Conservation (phyloP, 345 rosid species). For the Euphorbia lathyris region DNA sequence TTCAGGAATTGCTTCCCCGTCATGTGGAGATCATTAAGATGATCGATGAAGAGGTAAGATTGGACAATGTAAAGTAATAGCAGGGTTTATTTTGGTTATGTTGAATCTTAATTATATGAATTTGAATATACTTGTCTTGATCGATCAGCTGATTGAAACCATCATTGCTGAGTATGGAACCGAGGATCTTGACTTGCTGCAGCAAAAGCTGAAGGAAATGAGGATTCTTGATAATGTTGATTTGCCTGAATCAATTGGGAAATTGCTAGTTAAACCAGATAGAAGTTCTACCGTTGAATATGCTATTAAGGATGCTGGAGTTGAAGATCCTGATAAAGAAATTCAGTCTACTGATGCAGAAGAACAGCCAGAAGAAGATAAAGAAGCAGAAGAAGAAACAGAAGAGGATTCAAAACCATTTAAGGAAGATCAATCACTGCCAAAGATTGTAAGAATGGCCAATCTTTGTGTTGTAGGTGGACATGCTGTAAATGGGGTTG, state of each 20-base stretch:
- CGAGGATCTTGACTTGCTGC: slow-evolving; percentile 38
- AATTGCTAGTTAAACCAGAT: slow-evolving; percentile 25
- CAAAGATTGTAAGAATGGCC: slow-evolving; percentile 47
- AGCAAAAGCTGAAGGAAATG: slow-evolving; percentile 43
- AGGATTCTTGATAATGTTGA: slow-evolving; percentile 47
- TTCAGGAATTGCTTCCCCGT: slow-evolving; percentile 50
- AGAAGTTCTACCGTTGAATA: slow-evolving; percentile 21
- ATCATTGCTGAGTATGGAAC: slow-evolving; percentile 39
- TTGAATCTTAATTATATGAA: not conserved
- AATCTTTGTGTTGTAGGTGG: slow-evolving; percentile 62
- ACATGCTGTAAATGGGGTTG: slow-evolving; percentile 77
- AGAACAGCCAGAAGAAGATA: slow-evolving; percentile 18
- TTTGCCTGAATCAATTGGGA: slow-evolving; percentile 35
- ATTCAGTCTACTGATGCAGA: slow-evolving; percentile 13
- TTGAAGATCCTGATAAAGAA: slow-evolving; percentile 24
- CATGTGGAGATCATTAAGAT: slow-evolving; percentile 47
- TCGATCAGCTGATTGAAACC: slow-evolving; percentile 36
- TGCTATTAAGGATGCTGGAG: slow-evolving; percentile 20
- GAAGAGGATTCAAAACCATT: slow-evolving; percentile 16
- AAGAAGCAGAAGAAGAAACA: slow-evolving; percentile 17
- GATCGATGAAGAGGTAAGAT: slow-evolving; percentile 46
- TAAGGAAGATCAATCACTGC: slow-evolving; percentile 34
- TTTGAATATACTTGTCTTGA: not conserved
- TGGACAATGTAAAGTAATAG: not conserved
- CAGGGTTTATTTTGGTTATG: not conserved